Base-by-base conservation (phyloP, 208 protist species). In the Leishmania gerbilli region DNA sequence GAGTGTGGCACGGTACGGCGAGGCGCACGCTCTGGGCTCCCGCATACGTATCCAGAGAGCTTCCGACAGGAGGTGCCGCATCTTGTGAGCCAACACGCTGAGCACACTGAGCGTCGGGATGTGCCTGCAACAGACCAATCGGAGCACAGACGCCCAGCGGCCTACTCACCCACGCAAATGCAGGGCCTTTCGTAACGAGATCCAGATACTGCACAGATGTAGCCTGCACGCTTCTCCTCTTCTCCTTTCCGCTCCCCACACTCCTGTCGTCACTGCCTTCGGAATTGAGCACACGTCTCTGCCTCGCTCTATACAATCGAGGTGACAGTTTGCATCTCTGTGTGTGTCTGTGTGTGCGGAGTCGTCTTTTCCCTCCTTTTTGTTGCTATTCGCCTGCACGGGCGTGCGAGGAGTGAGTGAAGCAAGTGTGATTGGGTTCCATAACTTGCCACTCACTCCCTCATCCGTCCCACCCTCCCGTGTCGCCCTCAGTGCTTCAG, bases 301-400 rank as follows among this genome's bases (percentile, higher is more conserved):
- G 68, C 68, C 68, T 74, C 42, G 21, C 13, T 74, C 37, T 74
- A 74, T 53, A 74, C 11, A 49, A 53, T 74, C 68, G 68, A 74
- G 68, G 37, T 27, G 11, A 17, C 45, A 53, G 27, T 0, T 51
- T 45, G 51, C 17, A 21, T 55, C 15, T 55, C 15, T 17, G 51
- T 55, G 51, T 55, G 9, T 53, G 49, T 53, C 0, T 53, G 49
- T 53, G 51, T 68, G 42, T 40, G 68, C 17, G 40, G 40, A n/a
- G 13, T 55, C 45, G 27, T 53, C 68, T 11, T 74, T 53, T 53
- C 51, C 1, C 27, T 34, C 45, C 68, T 31, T 49, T 53, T 31
- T 7, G 11, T 37, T 34, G 42, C 27, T 74, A 19, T 34, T 74
- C 40, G 27, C 27, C 15, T 55, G 34, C 42, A 53, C 27, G 40